These are phyloP conservation scores for Jatropha curcas DNA, from an alignment of 345 rosid genomes.

Conservation along the genomic window DNA sequence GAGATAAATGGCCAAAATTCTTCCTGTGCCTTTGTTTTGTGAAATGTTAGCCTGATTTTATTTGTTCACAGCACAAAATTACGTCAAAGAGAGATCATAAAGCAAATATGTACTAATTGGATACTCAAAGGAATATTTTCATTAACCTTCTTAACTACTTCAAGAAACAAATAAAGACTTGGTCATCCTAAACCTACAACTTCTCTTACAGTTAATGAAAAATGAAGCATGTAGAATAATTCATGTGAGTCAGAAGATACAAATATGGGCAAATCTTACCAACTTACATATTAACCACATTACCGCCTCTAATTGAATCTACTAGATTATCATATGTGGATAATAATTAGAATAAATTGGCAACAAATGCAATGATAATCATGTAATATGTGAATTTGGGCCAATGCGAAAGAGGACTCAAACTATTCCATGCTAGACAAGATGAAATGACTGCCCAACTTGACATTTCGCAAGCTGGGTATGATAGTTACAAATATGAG, in stretches of 20 bases:
- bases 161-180: too few species aligned
- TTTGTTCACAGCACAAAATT: background rate
- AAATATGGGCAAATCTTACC: background rate
- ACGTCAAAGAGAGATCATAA: background rate
- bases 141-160: too few species aligned
- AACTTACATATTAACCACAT: background rate
- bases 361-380: background rate
- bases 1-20: conserved; percentile 11
- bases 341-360: background rate
- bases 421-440: background rate
- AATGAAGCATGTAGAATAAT: background rate
- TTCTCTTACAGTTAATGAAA: background rate
- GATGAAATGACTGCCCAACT: background rate
- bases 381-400: background rate
- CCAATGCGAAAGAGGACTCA: background rate
- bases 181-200: background rate
- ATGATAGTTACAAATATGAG: background rate
- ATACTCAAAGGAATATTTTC: background rate
- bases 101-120: background rate
- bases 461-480: background rate
- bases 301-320: background rate
- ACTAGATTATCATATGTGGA: background rate
- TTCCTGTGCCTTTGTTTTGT: conserved; percentile 1
- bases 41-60: background rate
- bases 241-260: background rate